Percentiles rank a stretch among this genome's conserved stretches.
These are phyloP conservation scores for Chalaropsis ovoidea DNA, from an alignment of 2,329 filamentous ascomycete genomes.

Conservation along the genomic window DNA sequence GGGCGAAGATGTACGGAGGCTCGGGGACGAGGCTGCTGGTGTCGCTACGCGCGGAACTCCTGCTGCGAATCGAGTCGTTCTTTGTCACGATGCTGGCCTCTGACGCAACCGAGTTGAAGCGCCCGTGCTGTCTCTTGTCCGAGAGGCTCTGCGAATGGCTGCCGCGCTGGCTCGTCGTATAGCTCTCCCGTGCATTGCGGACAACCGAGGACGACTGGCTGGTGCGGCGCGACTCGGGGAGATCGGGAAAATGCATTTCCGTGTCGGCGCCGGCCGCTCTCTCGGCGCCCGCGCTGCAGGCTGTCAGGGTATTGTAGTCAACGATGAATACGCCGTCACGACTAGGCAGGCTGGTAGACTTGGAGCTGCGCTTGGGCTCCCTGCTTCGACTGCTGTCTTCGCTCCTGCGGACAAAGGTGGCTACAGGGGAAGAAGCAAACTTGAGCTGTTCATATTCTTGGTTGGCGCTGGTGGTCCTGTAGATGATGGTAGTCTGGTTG, in stretches of 20 bases:
- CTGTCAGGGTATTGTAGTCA: constrained; percentile 3
- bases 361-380: neutral
- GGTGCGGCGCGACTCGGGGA: neutral
- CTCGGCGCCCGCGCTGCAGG: neutral
- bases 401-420: constrained; percentile 5
- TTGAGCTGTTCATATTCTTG: constrained; percentile 14
- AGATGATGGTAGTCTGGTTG: neutral
- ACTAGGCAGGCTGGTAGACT: constrained; percentile 1
- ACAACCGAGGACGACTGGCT: neutral
- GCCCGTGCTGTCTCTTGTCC: neutral
- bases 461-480: neutral
- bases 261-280: neutral
- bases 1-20: constrained; percentile 19
- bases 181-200: neutral
- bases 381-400: neutral
- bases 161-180: neutral
- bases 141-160: neutral
- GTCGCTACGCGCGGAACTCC: neutral
- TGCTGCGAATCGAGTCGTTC: constrained; percentile 12
- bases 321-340: constrained; percentile 13
- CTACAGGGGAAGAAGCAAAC: constrained; percentile 13
- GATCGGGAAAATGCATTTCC: neutral
- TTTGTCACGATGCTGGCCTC: neutral
- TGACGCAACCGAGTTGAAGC: neutral
- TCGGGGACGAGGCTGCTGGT: constrained; percentile 15